These are phyloP conservation scores for Aureobasidium sp. DNA, from an alignment of 2,329 filamentous ascomycete species.

Conservation along the genomic window DNA sequence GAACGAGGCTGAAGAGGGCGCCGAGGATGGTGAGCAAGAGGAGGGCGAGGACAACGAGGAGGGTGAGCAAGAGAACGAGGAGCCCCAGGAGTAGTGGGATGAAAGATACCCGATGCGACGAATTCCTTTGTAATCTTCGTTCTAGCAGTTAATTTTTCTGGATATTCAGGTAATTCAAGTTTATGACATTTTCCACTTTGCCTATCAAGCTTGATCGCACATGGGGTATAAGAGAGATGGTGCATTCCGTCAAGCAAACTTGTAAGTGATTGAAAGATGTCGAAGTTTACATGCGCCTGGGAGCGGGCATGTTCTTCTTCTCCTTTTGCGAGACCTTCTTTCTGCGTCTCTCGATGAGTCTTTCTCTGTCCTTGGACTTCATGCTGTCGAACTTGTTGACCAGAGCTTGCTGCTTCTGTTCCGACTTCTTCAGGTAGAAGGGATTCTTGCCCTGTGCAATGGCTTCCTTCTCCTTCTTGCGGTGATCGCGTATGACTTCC, in stretches of 20 bases:
- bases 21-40: conserved; percentile 15
- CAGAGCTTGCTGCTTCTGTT: conserved; percentile 80
- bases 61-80: not conserved
- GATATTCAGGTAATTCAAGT: conserved; percentile 5
- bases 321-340: conserved; percentile 87
- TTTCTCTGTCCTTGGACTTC: conserved; percentile 77
- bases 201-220: not conserved
- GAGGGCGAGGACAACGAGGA: conserved; percentile 8
- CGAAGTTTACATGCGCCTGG: conserved; percentile 2
- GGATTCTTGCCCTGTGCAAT: conserved; percentile 84
- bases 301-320: conserved; percentile 51
- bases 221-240: not conserved
- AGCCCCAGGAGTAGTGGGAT: not conserved
- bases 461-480: conserved; percentile 72
- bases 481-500: conserved; percentile 65
- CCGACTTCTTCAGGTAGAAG: conserved; percentile 83
- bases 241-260: not conserved
- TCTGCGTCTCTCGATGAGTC: conserved; percentile 73
- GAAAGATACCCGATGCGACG: not conserved
- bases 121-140: conserved; percentile 4
- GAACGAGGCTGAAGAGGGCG: conserved; percentile 15
- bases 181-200: not conserved
- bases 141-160: not conserved
- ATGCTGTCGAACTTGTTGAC: conserved; percentile 72
- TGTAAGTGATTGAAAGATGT: not conserved